Base-by-base conservation (phyloP, 1,139 yeast species). In the Taphrina pruni region DNA sequence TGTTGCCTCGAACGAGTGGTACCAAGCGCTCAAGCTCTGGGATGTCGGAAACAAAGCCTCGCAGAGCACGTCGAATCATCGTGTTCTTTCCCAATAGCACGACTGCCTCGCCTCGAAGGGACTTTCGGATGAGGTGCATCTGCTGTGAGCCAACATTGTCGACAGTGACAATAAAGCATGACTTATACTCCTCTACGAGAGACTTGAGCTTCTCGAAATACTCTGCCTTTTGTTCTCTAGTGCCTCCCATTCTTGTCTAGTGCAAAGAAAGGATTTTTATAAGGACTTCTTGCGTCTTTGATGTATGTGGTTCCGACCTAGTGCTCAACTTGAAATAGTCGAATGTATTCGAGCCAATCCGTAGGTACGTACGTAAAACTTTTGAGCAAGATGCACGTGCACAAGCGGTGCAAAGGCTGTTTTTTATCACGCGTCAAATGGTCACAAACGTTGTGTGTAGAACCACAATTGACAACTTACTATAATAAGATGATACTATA, bases 21-120 rank as follows among this genome's bases (percentile, higher is more conserved):
- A 94, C 86, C 80, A 94, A 84, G 84, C 89, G 92, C 87, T 94
- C 99, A 81, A 82, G 90, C 79, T 94, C 97, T 81, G 99, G 97
- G 84, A 91, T 87, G 82, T 93, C 98, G 79, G 88, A 70, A 78
- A 93, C 82, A 89, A 91, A 91, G 78, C 92, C 96, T 86, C 98
- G 92, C 87, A 94, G 85, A 81, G 99, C 99, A 87, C 99, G 93
- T 87, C 99, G 92, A 77, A 95, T 97, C 98, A 95, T 93, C 87
- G 99, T 95, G 97, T 94, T 94, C 90, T 94, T 94, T 87, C 99
- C 99, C 98, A 95, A 94, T 81, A 94, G 86, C 76, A 95, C 93
- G 77, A 89, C 94, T 79, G 94, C 99, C 72, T 88, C 89, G 76
- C 92, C 91, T 86, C 99, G 92, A 80, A 95, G 88, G 76, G 91